phyloP scores from a whole-genome alignment of 345 rosid genomes.

The Sonneratia caseolaris region DNA sequence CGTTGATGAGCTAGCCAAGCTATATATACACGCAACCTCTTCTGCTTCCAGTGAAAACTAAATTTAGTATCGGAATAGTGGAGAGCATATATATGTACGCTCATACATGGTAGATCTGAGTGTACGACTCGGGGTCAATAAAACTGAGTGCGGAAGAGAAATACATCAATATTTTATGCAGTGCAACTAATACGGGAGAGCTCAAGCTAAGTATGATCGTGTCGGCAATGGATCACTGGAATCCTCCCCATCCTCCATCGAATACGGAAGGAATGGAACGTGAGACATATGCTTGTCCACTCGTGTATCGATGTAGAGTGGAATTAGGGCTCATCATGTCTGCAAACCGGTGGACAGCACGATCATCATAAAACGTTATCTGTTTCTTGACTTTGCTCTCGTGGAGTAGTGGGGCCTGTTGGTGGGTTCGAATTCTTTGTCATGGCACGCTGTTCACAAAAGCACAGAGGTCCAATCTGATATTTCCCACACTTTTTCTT shows the following conservation, averaged over 20 bases:
- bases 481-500: neutral
- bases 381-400: neutral
- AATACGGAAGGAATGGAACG: neutral
- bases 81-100: too few relatives aligned
- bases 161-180: too few relatives aligned
- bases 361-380: neutral
- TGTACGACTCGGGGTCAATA: too few relatives aligned
- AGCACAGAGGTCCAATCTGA: neutral
- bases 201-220: neutral
- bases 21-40: too few relatives aligned
- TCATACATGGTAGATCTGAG: too few relatives aligned
- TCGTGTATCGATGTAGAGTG: neutral
- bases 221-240: neutral
- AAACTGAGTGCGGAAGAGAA: too few relatives aligned
- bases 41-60: too few relatives aligned
- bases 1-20: too few relatives aligned
- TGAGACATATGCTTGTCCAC: neutral
- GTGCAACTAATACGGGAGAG: neutral
- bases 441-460: neutral
- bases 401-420: neutral
- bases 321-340: conserved; percentile 2
- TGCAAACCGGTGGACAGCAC: neutral
- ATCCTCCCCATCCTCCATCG: neutral
- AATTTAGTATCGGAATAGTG: too few relatives aligned
- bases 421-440: neutral